Evolutionary conservation across 2,329 filamentous ascomycete species (phyloP).

Genomic region (Colletotrichum lentis): DNA sequence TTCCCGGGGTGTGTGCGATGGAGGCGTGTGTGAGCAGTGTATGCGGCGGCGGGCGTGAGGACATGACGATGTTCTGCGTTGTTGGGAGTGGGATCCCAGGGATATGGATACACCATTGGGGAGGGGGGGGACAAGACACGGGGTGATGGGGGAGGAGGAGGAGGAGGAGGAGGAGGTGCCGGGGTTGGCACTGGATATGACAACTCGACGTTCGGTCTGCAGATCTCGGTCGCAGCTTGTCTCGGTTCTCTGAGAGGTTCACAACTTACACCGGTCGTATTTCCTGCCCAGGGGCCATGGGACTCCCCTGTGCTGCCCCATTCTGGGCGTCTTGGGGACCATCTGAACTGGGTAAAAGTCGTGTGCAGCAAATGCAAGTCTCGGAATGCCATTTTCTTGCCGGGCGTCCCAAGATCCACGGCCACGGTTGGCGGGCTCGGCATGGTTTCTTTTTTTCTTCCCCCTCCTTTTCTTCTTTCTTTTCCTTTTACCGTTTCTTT

Average conservation of each 20-base stretch:
- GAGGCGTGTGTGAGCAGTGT: too few species aligned
- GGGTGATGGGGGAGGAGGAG: background rate
- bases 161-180: too few species aligned
- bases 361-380: background rate
- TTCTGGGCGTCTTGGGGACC: background rate
- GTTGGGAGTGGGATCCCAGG: background rate
- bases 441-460: background rate
- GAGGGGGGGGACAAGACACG: background rate
- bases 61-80: background rate
- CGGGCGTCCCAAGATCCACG: background rate
- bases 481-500: too few species aligned
- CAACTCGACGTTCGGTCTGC: background rate
- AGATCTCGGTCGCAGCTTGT: background rate
- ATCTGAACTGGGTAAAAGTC: background rate
- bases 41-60: background rate
- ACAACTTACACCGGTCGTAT: background rate
- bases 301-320: background rate
- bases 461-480: too few species aligned
- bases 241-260: background rate
- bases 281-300: background rate
- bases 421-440: background rate
- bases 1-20: too few species aligned
- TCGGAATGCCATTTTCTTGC: background rate
- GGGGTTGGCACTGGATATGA: background rate
- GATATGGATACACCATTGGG: background rate